Conservation (phyloP, 805 yeast genomes). For the Ogataea allantospora region DNA sequence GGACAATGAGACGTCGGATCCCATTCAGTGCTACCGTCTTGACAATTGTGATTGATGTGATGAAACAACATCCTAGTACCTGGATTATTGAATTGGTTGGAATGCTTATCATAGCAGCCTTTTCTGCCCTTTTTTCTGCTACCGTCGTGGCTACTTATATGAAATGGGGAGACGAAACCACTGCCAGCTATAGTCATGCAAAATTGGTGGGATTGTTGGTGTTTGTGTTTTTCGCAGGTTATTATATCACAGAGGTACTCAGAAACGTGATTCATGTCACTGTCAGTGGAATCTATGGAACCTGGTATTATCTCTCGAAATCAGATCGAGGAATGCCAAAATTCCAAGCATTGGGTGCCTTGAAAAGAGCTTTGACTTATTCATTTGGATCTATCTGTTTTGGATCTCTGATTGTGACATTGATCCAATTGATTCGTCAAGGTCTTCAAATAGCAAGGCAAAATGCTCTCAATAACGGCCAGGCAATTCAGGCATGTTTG, state of each 20-base stretch:
- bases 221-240: constrained; percentile 79
- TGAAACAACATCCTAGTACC: constrained; percentile 66
- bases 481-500: constrained; percentile 18
- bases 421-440: constrained; percentile 65
- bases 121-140: constrained; percentile 62
- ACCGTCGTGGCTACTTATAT: constrained; percentile 76
- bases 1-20: constrained; percentile 24
- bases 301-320: constrained; percentile 79
- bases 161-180: constrained; percentile 49
- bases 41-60: constrained; percentile 60
- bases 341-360: constrained; percentile 77
- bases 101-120: constrained; percentile 56
- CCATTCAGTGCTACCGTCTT: constrained; percentile 30
- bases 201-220: constrained; percentile 51
- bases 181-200: constrained; percentile 19
- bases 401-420: constrained; percentile 71
- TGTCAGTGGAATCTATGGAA: constrained; percentile 84
- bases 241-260: constrained; percentile 77
- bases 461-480: constrained; percentile 25
- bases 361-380: constrained; percentile 72
- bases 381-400: constrained; percentile 88
- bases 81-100: constrained; percentile 40
- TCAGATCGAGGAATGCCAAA: constrained; percentile 59
- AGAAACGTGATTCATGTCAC: constrained; percentile 79
- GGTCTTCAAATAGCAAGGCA: constrained; percentile 50